A percentile compares a stretch with the other conserved stretches of the same genome.
These are phyloP conservation scores for Zasmidium angulare DNA, from an alignment of 2,329 filamentous ascomycete species.

Conservation along the genomic window DNA sequence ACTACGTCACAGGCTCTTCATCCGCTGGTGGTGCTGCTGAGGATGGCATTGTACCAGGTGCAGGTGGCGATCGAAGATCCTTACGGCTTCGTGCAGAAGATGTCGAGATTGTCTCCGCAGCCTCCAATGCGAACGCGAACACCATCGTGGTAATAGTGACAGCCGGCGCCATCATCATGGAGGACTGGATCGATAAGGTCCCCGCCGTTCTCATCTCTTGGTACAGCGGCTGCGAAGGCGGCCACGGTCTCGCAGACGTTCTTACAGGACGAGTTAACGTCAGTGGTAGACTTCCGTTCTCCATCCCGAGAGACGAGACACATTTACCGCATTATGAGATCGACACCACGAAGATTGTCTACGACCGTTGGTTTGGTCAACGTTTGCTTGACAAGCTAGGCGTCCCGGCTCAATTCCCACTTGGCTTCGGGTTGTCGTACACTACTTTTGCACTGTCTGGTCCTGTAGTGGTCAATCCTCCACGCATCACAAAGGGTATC, in stretches of 20 bases:
- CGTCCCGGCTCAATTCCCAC: slow-evolving; percentile 19
- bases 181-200: slow-evolving; percentile 13
- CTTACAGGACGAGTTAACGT: slow-evolving; percentile 8
- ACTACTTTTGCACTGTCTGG: too few relatives aligned
- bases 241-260: slow-evolving; percentile 19
- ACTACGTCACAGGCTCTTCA: too few relatives aligned
- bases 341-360: slow-evolving; percentile 21
- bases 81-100: slow-evolving; percentile 9
- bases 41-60: slow-evolving; percentile 3
- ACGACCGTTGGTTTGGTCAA: slow-evolving; percentile 30
- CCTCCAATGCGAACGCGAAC: slow-evolving; percentile 5
- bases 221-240: slow-evolving; percentile 20
- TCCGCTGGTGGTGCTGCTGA: too few relatives aligned
- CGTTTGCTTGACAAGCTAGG: slow-evolving; percentile 25
- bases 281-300: slow-evolving; percentile 18
- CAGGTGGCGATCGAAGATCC: slow-evolving; percentile 15
- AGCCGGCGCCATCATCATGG: slow-evolving; percentile 16
- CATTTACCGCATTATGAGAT: slow-evolving; percentile 28
- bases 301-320: slow-evolving; percentile 20
- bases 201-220: slow-evolving; percentile 15
- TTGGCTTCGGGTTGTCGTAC: background rate
- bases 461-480: too few relatives aligned
- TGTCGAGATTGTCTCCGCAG: slow-evolving; percentile 11
- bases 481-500: too few relatives aligned
- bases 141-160: slow-evolving; percentile 9